phyloP scores from a whole-genome alignment of 2,329 filamentous ascomycete genomes.

The Trichoderma harzianum region DNA sequence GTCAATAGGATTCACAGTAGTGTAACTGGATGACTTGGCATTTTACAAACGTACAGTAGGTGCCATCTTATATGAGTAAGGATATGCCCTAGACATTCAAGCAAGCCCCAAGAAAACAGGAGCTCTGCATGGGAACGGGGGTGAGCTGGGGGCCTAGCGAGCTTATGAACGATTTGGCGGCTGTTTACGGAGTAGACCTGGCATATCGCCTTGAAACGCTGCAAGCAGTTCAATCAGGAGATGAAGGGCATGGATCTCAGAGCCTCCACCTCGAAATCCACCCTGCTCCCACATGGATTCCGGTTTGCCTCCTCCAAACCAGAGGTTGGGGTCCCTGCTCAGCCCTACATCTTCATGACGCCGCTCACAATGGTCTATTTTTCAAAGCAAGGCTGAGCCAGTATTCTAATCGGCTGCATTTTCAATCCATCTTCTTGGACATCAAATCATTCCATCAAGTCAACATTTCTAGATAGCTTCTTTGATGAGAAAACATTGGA shows the following conservation, averaged over 20 bases:
- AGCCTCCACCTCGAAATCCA: background rate
- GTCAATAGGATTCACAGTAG: background rate
- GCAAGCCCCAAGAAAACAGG: constrained; percentile 2
- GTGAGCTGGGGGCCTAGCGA: background rate
- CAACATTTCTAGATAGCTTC: background rate
- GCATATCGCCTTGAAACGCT: background rate
- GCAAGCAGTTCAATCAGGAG: background rate
- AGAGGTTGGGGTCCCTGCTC: background rate
- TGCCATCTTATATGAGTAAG: constrained; percentile 9
- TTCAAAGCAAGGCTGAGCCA: background rate
- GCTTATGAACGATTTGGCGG: constrained; percentile 4
- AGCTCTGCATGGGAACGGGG: background rate
- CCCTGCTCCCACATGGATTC: background rate
- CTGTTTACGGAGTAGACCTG: background rate
- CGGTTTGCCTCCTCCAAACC: background rate
- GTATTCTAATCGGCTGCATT: background rate
- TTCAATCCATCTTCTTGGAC: no score
- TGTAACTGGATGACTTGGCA: background rate
- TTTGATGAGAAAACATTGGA: background rate
- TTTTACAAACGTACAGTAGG: background rate
- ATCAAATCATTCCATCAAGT: background rate
- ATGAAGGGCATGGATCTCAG: background rate
- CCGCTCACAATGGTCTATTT: no score
- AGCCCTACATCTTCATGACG: background rate
- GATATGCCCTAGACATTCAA: constrained; percentile 1